These are phyloP conservation scores for Colletotrichum graminicola DNA, from an alignment of 2,329 filamentous ascomycete species.

Conservation along the genomic window DNA sequence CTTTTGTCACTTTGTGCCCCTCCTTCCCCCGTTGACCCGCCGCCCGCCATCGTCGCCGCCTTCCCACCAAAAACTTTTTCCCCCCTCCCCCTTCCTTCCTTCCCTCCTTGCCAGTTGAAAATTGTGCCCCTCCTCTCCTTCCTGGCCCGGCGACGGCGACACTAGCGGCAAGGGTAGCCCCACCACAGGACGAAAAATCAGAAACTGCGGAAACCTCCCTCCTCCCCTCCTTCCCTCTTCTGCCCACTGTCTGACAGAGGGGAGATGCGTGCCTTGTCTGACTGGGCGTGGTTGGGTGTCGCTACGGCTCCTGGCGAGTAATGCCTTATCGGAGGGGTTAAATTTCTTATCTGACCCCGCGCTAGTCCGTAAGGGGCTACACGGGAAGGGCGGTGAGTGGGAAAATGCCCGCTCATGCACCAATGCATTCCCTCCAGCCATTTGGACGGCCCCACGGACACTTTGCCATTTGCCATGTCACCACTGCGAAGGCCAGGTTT, in stretches of 20 bases:
- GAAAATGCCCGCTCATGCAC: conserved; percentile 44
- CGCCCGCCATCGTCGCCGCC: conserved; percentile 23
- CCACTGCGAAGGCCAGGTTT: not conserved
- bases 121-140: conserved; percentile 9
- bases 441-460: conserved; percentile 4
- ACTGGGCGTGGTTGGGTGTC: conserved; percentile 16
- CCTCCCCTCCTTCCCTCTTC: conserved; percentile 36
- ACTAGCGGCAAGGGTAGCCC: conserved; percentile 40
- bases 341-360: conserved; percentile 43
- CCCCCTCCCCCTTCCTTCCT: conserved; percentile 20
- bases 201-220: conserved; percentile 43
- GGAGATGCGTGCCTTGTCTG: conserved; percentile 9
- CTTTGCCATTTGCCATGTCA: conserved; percentile 25
- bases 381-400: conserved; percentile 47
- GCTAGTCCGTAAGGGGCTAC: conserved; percentile 42
- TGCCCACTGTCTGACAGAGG: conserved; percentile 5
- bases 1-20: not conserved
- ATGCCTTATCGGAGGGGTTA: conserved; percentile 46
- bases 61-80: conserved; percentile 45
- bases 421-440: conserved; percentile 29
- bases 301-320: conserved; percentile 38
- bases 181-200: conserved; percentile 40
- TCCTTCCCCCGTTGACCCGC: not conserved
- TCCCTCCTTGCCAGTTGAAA: conserved; percentile 6
- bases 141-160: conserved; percentile 42